These are phyloP conservation scores for Camelina sativa DNA, from an alignment of 345 rosid genomes.

Conservation along the genomic window DNA sequence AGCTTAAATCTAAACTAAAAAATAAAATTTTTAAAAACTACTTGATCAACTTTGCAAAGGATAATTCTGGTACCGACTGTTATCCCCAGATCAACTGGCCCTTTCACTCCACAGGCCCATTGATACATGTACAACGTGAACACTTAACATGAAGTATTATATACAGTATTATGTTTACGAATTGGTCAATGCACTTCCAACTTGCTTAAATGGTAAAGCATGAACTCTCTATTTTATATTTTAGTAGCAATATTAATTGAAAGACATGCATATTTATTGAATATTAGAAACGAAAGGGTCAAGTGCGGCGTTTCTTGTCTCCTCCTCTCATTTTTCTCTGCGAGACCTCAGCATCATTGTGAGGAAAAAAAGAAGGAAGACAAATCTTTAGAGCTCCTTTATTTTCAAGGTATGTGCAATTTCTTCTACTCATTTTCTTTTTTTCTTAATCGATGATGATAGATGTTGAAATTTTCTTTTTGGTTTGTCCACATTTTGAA, in stretches of 20 bases:
- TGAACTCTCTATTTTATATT: conserved; percentile 26
- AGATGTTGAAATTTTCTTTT: background rate
- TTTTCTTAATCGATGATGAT: background rate
- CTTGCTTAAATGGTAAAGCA: conserved; percentile 26
- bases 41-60: too few relatives aligned
- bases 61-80: too few relatives aligned
- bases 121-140: conserved; percentile 7
- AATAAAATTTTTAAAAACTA: too few relatives aligned
- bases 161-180: background rate
- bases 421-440: background rate
- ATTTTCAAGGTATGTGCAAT: conserved; percentile 36
- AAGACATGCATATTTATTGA: background rate
- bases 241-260: conserved; percentile 23
- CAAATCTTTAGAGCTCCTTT: conserved; percentile 9
- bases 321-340: conserved; percentile 35
- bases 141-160: background rate
- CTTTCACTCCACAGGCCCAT: background rate
- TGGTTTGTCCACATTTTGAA: conserved; percentile 2
- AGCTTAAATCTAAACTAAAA: too few relatives aligned
- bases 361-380: conserved; percentile 7
- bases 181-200: conserved; percentile 30
- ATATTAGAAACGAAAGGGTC: conserved; percentile 31
- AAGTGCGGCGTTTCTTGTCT: conserved; percentile 18
- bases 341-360: conserved; percentile 21
- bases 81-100: background rate